Base-by-base conservation (phyloP, 768 basidiomycete genomes). In the Pleurotus tuber-regium region DNA sequence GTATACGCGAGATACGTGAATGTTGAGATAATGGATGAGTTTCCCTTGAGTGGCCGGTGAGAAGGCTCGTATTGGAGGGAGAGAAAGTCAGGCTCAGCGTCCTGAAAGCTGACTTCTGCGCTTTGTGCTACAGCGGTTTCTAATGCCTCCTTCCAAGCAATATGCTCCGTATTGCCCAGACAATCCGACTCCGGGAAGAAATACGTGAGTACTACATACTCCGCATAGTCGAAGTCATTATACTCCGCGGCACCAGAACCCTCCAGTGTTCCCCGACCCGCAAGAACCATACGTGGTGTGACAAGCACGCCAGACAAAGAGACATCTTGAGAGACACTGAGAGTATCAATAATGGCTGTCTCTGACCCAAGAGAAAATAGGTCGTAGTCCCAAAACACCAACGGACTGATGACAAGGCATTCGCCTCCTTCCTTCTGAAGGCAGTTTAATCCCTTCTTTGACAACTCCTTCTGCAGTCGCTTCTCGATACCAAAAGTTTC, bases 121-220 rank as follows among this genome's bases (percentile, higher is more conserved):
- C 71, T 65, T 41, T 64, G 58, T 9, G 65, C 62, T 42, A 71
- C 68, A 46, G 71, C 73, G 47, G 55, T 55, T 11, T 70, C 59
- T 6, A 92, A 69, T 8, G 77, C 70, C 29, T 85, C 70, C 41
- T 79, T 64, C 89, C 89, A 92, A 25, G 72, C 66, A 44, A 73
- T 64, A 57, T 89, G 90, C 33, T 85, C 85, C 10, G 72, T 64
- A 49, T 74, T 77, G 33, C 77, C 76, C 55, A 84, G 66, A 66
- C 90, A 92, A 56, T 87, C 83, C 12, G 73, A 78, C 57, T 90
- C 86, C 2, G 80, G 83, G 62, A 94, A 91, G 68, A 91, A 84
- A 65, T 89, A 93, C 0, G 89, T 91, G 52, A 92, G 72, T 12
- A 84, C 88, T 16, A 93, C 77, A 61, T 83, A 88, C 46, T 74